These are phyloP conservation scores for Exophiala viscosa DNA, from an alignment of 2,329 filamentous ascomycete species.

Conservation along the genomic window DNA sequence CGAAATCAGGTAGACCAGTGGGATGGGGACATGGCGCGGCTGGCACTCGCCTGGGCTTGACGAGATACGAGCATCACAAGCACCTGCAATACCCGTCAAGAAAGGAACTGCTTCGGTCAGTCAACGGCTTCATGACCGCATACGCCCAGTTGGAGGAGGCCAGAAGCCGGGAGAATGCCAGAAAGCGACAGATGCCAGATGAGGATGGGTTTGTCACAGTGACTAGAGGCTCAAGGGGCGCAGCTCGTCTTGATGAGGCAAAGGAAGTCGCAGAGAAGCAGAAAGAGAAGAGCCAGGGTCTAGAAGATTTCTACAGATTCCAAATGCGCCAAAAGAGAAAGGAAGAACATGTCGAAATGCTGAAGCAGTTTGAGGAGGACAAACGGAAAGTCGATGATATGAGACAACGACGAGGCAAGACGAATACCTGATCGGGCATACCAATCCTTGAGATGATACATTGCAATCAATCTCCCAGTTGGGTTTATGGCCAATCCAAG, in stretches of 20 bases:
- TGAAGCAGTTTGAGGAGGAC: slow-evolving; percentile 73
- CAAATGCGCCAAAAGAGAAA: slow-evolving; percentile 77
- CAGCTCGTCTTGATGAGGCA: slow-evolving; percentile 68
- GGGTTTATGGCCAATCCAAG: not conserved
- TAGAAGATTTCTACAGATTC: slow-evolving; percentile 78
- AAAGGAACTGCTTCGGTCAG: slow-evolving; percentile 62
- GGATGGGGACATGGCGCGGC: slow-evolving; percentile 65
- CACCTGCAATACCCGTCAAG: slow-evolving; percentile 67
- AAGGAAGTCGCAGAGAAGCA: slow-evolving; percentile 56
- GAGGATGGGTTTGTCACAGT: slow-evolving; percentile 96
- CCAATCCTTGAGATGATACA: not conserved
- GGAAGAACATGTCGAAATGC: slow-evolving; percentile 64
- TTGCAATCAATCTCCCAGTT: not conserved
- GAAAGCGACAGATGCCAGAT: slow-evolving; percentile 74
- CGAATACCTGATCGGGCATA: slow-evolving; percentile 38
- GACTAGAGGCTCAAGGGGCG: slow-evolving; percentile 68
- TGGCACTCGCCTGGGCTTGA: slow-evolving; percentile 54
- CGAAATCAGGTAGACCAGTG: slow-evolving; percentile 54
- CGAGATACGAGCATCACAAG: slow-evolving; percentile 61
- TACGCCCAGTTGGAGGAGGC: slow-evolving; percentile 67
- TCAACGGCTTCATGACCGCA: slow-evolving; percentile 82
- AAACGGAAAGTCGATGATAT: slow-evolving; percentile 66
- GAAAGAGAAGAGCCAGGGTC: slow-evolving; percentile 61
- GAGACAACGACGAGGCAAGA: slow-evolving; percentile 63
- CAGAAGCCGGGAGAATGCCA: slow-evolving; percentile 58